Base-by-base conservation (phyloP, 2,329 filamentous ascomycete genomes). In the Exophiala lecanii-corni region DNA sequence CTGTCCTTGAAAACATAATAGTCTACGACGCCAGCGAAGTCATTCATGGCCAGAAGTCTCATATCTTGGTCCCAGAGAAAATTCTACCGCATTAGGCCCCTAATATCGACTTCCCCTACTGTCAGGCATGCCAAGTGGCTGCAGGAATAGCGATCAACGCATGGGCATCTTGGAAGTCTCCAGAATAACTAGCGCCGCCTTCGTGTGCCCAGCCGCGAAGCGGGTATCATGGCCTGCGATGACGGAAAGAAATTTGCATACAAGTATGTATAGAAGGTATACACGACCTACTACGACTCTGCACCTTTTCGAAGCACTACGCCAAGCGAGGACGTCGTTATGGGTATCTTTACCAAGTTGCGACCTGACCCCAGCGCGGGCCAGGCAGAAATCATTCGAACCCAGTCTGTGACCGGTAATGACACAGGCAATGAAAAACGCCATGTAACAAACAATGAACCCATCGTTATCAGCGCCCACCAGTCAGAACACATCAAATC, bases 401-500 rank as follows among this genome's bases (percentile, higher is more conserved):
- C 7, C 16, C 7, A 16, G n/a, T 34, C 31, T 34, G 31, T 34
- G 9, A 28, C 25, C n/a, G n/a, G n/a, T n/a, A 26, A 6, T 12
- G 6, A 6, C 7, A 6, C 23, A 6, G 30, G 10, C 30, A 33
- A 9, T 17, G 30, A 33, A 33, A 33, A 33, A 15, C 7, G 6
- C 15, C 9, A 15, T 15, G n/a, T n/a, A 17, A 9, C 16, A 17
- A 20, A 10, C 7, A 16, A 13, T 20, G 34, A 19, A 23, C 34
- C 34, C 9, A 36, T 17, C 9, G 34, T 36, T 16, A 9, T 36
- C 34, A n/a, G 12, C 16, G 34, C 34, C 13, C 9, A 36, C 19
- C 34, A 36, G 19, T 36, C 34, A 9, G 19, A 20, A 20, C 5
- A 36, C 17, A 36, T 36, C 34, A 36, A 36, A 17, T 36, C 34